A percentile compares a stretch with the other conserved stretches of the same genome.
These are phyloP conservation scores for Quercus bicolor DNA, from an alignment of 306 rosid species.

Conservation along the genomic window DNA sequence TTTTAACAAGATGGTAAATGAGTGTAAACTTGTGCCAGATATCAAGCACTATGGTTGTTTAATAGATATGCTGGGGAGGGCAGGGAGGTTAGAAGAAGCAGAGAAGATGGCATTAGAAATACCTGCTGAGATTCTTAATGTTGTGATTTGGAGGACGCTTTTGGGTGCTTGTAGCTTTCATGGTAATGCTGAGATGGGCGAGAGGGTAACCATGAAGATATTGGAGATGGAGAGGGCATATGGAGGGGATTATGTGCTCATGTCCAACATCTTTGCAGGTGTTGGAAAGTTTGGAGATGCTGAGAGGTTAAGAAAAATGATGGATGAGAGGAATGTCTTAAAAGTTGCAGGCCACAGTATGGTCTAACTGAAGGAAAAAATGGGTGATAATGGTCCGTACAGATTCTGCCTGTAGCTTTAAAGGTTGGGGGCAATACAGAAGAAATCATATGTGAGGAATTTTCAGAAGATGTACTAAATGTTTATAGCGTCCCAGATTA, in stretches of 20 bases:
- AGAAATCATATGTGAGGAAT: neutral
- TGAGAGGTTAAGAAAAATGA: constrained; percentile 58
- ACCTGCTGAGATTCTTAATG: constrained; percentile 53
- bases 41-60: constrained; percentile 71
- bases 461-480: neutral
- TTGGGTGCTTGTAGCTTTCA: constrained; percentile 70
- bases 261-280: constrained; percentile 70
- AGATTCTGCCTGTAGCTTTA: neutral
- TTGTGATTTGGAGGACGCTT: constrained; percentile 67
- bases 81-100: constrained; percentile 70
- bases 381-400: neutral
- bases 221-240: constrained; percentile 50
- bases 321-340: constrained; percentile 44
- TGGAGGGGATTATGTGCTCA: constrained; percentile 80
- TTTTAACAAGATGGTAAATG: constrained; percentile 52
- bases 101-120: constrained; percentile 56
- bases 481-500: neutral
- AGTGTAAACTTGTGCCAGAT: constrained; percentile 42
- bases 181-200: constrained; percentile 53
- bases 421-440: neutral
- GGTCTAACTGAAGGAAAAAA: constrained; percentile 25
- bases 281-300: constrained; percentile 66
- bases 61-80: constrained; percentile 71
- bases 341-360: constrained; percentile 67
- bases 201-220: constrained; percentile 54